Evolutionary conservation across 2,329 filamentous ascomycete genomes (phyloP).

Genomic region (Pestalotiopsis sp.): DNA sequence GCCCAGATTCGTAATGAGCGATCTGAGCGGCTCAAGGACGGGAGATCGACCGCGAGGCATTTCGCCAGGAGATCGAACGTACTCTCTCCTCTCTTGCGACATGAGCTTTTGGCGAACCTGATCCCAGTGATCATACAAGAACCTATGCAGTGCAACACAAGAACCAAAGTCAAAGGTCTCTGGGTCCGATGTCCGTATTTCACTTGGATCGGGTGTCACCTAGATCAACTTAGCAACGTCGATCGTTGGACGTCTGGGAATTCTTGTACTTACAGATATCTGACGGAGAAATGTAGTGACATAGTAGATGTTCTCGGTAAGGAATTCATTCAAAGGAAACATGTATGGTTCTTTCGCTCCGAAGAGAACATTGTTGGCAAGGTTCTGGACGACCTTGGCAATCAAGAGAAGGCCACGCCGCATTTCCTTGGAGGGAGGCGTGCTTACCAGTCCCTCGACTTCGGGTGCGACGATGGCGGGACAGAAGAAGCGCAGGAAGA

Average conservation of each 20-base stretch:
- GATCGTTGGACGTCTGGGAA: background rate
- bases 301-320: constrained; percentile 69
- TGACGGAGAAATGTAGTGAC: constrained; percentile 70
- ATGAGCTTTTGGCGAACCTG: constrained; percentile 67
- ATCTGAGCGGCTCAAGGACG: constrained; percentile 62
- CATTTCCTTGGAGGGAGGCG: constrained; percentile 69
- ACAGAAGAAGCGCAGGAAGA: constrained; percentile 74
- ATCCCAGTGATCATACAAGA: constrained; percentile 74
- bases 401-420: constrained; percentile 69
- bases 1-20: constrained; percentile 67
- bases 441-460: constrained; percentile 65
- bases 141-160: constrained; percentile 70
- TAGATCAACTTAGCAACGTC: constrained; percentile 25
- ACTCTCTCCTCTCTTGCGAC: constrained; percentile 60
- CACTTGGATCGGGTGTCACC: constrained; percentile 52
- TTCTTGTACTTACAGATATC: constrained; percentile 59
- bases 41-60: constrained; percentile 54
- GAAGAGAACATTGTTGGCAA: constrained; percentile 74
- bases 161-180: constrained; percentile 71
- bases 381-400: constrained; percentile 72
- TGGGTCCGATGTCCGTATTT: constrained; percentile 38
- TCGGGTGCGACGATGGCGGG: constrained; percentile 74
- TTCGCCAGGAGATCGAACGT: constrained; percentile 56
- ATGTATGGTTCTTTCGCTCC: constrained; percentile 75
- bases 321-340: constrained; percentile 71